These are phyloP conservation scores for Adiantum capillusveneris DNA, from an alignment of 75 land plant genomes.

Conservation along the genomic window DNA sequence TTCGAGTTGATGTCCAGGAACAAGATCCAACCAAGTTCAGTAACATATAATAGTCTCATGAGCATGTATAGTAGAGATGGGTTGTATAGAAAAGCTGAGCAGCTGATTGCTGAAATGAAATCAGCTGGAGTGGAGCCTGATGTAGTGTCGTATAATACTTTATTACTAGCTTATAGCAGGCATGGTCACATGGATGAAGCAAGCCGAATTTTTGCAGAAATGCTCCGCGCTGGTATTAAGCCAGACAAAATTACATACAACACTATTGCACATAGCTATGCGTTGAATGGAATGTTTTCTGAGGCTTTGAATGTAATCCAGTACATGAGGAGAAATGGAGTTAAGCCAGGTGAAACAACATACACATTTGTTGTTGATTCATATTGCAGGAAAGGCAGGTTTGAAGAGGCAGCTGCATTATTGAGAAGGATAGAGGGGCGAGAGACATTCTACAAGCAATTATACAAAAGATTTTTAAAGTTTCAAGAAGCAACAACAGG, in stretches of 20 bases:
- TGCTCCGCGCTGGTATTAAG: slow-evolving; percentile 47
- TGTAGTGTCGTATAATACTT: slow-evolving; percentile 70
- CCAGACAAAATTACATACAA: slow-evolving; percentile 84
- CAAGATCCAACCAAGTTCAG: slow-evolving; percentile 64
- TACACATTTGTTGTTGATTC: slow-evolving; percentile 70
- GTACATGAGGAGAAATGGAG: slow-evolving; percentile 71
- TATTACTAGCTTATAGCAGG: slow-evolving; percentile 72
- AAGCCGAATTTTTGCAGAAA: slow-evolving; percentile 61
- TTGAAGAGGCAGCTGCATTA: slow-evolving; percentile 44
- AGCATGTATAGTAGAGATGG: slow-evolving; percentile 79
- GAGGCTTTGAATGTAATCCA: slow-evolving; percentile 71
- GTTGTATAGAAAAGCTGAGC: slow-evolving; percentile 52
- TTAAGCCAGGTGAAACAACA: slow-evolving; percentile 65
- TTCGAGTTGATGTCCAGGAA: slow-evolving; percentile 38
- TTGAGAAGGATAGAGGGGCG: neutral
- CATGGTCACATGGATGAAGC: slow-evolving; percentile 84
- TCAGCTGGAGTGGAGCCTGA: slow-evolving; percentile 64
- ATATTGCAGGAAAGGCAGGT: slow-evolving; percentile 49
- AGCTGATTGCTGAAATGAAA: slow-evolving; percentile 50
- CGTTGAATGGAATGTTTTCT: slow-evolving; percentile 52
- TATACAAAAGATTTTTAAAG: neutral
- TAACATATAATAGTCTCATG: slow-evolving; percentile 86
- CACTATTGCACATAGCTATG: slow-evolving; percentile 66
- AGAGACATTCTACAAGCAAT: neutral
- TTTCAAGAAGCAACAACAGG: too few species aligned